These are phyloP conservation scores for Pelagophyceae sp. DNA, from an alignment of 352 stramenopile genomes.

Conservation along the genomic window DNA sequence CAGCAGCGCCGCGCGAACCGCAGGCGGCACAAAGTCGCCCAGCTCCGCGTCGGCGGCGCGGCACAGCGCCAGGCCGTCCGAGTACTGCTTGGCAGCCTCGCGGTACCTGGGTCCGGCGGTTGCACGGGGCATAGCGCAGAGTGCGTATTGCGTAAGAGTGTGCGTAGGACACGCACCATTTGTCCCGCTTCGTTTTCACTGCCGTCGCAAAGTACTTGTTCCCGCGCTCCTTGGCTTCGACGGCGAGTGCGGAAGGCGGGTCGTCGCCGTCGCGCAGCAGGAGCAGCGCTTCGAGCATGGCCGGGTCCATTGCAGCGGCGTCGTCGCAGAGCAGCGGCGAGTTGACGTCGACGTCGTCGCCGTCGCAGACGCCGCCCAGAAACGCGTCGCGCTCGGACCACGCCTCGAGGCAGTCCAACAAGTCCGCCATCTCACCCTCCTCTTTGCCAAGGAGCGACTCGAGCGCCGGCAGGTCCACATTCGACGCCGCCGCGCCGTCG, in stretches of 20 bases:
- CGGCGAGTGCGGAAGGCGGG: neutral
- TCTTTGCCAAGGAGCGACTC: too few relatives aligned
- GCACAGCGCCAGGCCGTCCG: slow-evolving; percentile 5
- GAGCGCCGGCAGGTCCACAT: too few relatives aligned
- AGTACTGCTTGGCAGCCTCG: slow-evolving; percentile 14
- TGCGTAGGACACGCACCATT: too few relatives aligned
- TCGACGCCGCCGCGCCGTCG: too few relatives aligned
- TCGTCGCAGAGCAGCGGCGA: too few relatives aligned
- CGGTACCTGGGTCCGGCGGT: neutral
- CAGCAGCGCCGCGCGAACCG: neutral
- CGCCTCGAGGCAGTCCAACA: neutral
- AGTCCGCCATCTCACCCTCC: neutral
- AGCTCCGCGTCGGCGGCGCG: neutral
- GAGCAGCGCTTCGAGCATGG: slow-evolving; percentile 1
- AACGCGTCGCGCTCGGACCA: neutral
- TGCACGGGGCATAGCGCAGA: neutral
- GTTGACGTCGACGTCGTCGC: slow-evolving; percentile 2
- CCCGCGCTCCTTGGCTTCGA: slow-evolving; percentile 1
- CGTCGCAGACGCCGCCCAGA: neutral
- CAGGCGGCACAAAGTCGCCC: neutral
- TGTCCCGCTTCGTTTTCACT: neutral
- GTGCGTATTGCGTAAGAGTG: too few relatives aligned
- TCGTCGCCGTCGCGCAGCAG: slow-evolving; percentile 16
- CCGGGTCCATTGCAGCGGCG: slow-evolving; percentile 14
- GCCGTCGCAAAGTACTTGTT: slow-evolving; percentile 1